Percentiles rank a stretch among this genome's conserved stretches.
Conservation (phyloP, 2,329 filamentous ascomycete species). For the Hypoxylon rubiginosum region DNA sequence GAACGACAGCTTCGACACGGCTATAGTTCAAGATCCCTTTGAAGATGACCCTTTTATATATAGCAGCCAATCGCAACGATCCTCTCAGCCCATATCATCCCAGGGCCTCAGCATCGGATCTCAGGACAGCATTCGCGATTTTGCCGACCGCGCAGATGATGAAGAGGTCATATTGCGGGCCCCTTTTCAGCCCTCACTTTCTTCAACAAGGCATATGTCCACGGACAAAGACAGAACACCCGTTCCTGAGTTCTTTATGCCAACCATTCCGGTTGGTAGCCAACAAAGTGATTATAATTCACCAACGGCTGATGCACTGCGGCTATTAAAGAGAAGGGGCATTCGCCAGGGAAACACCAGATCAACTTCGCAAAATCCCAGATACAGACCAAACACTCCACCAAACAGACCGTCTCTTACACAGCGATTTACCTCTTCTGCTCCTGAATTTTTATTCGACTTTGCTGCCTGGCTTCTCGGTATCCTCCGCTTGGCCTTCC, state of each 20-base stretch:
- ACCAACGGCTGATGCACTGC: conserved; percentile 51
- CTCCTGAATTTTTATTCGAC: conserved; percentile 57
- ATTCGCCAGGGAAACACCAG: conserved; percentile 38
- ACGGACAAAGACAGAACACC: conserved; percentile 56
- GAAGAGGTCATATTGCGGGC: conserved; percentile 67
- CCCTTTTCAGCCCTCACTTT: conserved; percentile 68
- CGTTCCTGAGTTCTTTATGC: conserved; percentile 68
- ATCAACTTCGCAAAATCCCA: conserved; percentile 40
- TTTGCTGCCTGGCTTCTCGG: conserved; percentile 65
- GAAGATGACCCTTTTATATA: conserved; percentile 59
- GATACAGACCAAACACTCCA: conserved; percentile 32
- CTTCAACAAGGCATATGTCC: conserved; percentile 47
- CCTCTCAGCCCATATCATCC: conserved; percentile 61
- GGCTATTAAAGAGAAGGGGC: conserved; percentile 50
- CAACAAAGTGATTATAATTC: conserved; percentile 54
- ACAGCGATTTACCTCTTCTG: conserved; percentile 53
- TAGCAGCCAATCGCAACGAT: conserved; percentile 63
- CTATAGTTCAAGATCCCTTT: conserved; percentile 61
- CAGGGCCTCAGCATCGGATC: conserved; percentile 61
- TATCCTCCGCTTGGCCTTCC: conserved; percentile 70
- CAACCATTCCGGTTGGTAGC: conserved; percentile 59
- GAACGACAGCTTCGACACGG: conserved; percentile 72
- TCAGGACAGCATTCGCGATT: conserved; percentile 69
- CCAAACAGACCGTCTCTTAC: conserved; percentile 42
- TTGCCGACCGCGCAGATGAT: conserved; percentile 66